phyloP scores from a whole-genome alignment of 2,329 filamentous ascomycete genomes.

The Aspergillus udagawae region DNA sequence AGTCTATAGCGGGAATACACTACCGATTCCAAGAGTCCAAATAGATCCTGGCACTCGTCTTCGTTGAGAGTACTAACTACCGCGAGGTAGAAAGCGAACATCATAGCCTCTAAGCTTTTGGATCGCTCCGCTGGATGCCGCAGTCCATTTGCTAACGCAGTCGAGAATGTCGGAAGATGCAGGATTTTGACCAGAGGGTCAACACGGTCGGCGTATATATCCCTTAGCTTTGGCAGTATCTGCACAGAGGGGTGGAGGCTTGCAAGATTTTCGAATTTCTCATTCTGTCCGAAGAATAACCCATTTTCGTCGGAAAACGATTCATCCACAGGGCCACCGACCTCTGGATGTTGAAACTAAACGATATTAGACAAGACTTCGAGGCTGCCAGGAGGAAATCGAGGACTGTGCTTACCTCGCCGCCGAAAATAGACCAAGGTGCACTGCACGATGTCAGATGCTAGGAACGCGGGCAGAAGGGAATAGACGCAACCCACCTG shows the following conservation, averaged over 20 bases:
- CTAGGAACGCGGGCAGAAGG: background rate
- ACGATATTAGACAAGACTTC: background rate
- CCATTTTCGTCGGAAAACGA: slow-evolving; percentile 57
- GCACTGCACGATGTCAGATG: background rate
- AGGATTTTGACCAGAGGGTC: slow-evolving; percentile 59
- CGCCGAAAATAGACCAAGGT: background rate
- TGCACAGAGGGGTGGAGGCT: slow-evolving; percentile 14
- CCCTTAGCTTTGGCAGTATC: slow-evolving; percentile 17
- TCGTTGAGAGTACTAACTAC: slow-evolving; percentile 53
- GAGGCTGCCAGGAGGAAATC: background rate
- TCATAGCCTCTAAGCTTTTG: slow-evolving; percentile 26
- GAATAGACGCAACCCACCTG: background rate
- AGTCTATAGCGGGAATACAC: slow-evolving; percentile 38
- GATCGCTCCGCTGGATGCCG: slow-evolving; percentile 49
- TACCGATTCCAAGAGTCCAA: slow-evolving; percentile 24
- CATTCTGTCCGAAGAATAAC: background rate
- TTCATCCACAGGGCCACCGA: slow-evolving; percentile 52
- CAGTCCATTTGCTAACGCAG: slow-evolving; percentile 56
- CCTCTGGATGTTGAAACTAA: background rate
- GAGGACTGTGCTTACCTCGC: background rate
- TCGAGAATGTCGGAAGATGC: slow-evolving; percentile 61
- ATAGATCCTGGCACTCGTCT: slow-evolving; percentile 46
- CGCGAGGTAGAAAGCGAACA: slow-evolving; percentile 63
- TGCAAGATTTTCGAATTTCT: background rate
- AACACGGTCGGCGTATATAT: slow-evolving; percentile 16